Conservation (phyloP, 805 yeast genomes). For the Sugiyamaella smithiae region DNA sequence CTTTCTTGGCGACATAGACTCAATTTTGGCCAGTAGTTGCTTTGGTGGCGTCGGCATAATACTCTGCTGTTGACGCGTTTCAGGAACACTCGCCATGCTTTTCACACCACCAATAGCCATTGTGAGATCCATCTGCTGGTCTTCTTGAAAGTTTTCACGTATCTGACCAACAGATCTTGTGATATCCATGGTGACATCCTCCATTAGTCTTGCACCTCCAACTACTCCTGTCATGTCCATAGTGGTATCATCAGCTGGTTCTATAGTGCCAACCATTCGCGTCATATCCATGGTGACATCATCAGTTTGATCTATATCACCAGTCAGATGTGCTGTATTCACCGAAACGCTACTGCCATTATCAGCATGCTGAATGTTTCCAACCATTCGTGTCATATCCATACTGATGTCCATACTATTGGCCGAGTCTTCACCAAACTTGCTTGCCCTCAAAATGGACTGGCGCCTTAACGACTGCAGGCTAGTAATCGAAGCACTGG, state of each 20-base stretch:
- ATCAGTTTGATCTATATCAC: slow-evolving; percentile 9
- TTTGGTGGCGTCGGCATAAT: slow-evolving; percentile 15
- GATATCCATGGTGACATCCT: slow-evolving; percentile 17
- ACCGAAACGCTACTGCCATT: too few species aligned
- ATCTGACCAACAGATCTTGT: not conserved
- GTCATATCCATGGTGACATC: slow-evolving; percentile 21
- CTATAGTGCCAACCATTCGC: slow-evolving; percentile 10
- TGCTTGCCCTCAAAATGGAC: too few species aligned
- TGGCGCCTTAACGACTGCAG: too few species aligned
- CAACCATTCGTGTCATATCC: not conserved
- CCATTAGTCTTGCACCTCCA: slow-evolving; percentile 1
- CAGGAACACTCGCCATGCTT: slow-evolving; percentile 1
- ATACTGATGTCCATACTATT: not conserved
- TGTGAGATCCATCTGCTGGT: slow-evolving; percentile 17
- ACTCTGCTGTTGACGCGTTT: not conserved
- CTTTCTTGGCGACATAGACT: slow-evolving; percentile 15
- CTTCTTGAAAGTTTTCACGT: not conserved
- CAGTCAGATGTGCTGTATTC: too few species aligned
- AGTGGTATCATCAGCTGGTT: too few species aligned
- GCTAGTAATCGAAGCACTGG: too few species aligned
- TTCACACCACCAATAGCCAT: slow-evolving; percentile 11
- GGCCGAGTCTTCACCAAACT: too few species aligned
- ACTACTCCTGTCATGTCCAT: slow-evolving; percentile 8
- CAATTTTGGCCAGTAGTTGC: slow-evolving; percentile 7
- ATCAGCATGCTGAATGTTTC: not conserved